Evolutionary conservation across 2,329 filamentous ascomycete species (phyloP).

Genomic region (Laburnicola sp.): DNA sequence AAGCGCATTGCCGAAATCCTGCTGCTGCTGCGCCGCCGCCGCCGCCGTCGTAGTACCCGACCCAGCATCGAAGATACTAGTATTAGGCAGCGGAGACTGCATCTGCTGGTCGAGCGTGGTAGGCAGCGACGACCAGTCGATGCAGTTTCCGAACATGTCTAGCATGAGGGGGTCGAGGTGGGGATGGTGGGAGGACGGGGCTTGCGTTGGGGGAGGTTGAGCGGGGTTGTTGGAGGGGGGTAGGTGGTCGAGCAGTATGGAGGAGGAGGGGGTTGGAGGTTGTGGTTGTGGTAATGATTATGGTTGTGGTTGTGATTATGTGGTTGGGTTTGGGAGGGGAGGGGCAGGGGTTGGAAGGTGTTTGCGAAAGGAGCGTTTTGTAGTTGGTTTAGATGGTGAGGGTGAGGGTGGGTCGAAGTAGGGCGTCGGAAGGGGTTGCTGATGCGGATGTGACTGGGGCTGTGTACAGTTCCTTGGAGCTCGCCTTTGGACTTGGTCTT

Average conservation of each 20-base stretch:
- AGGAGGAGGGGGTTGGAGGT: neutral
- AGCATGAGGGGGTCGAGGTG: constrained; percentile 16
- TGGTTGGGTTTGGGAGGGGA: neutral
- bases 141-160: constrained; percentile 6
- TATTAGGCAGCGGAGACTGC: constrained; percentile 4
- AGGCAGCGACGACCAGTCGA: constrained; percentile 8
- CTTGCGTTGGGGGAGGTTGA: constrained; percentile 6
- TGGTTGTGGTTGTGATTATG: neutral
- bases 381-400: neutral
- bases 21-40: neutral
- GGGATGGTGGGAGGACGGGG: constrained; percentile 17
- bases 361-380: constrained; percentile 9
- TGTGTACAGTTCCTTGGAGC: constrained; percentile 1
- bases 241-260: neutral
- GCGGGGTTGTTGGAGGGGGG: neutral
- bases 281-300: neutral
- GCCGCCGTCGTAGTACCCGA: neutral
- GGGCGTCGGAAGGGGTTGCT: neutral
- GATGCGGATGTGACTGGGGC: constrained; percentile 1
- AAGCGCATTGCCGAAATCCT: constrained; percentile 1
- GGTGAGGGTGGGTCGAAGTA: neutral
- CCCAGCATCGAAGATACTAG: neutral
- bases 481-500: constrained; percentile 11
- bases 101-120: constrained; percentile 6
- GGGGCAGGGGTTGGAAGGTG: constrained; percentile 10